Evolutionary conservation across 805 yeast genomes (phyloP), one percentile per base, ranked within the genome.

Genomic region (Metschnikowia gelsemii): DNA sequence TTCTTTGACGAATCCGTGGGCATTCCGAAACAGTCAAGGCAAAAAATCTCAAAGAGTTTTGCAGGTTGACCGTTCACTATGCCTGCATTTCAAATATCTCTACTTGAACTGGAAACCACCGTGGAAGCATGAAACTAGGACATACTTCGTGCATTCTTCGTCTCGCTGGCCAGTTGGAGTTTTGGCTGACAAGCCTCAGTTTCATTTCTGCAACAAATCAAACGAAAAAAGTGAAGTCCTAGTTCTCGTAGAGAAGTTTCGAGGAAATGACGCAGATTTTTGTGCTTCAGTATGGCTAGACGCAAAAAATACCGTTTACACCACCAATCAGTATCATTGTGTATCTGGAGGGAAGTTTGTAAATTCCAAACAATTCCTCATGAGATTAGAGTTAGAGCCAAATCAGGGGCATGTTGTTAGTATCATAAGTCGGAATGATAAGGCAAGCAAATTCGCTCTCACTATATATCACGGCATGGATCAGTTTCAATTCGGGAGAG

Each of bases 61-160:
- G 12, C 32, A 37, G 22, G 38, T 53, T 13, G 47, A 53, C 20
- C 38, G 42, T 17, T 38, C 53, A 6, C 59, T 59, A 18, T 49
- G 63, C 16, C 56, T 55, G 21, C 61, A 57, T 24, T 63, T 69
- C 45, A 59, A 62, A 19, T 85, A 79, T 55, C 45, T 85, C 2
- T 87, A 87, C 56, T 43, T 87, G 28, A 85, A 81, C 56, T 84
- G 95, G 91, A 68, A 78, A 43, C 73, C 79, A 0, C 21, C 35
- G 0, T 61, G 56, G 41, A 48, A 49, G 27, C 54, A 56, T 18
- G 47, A 50, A 1, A 33, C 40, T 3, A 40, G 56, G 7, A 42
- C 51, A 34, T 58, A 55, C 12, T 69, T 61, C 30, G 48, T 66
- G 12, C 38, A 35, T 38, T 35, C 37, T 4, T 37, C 38, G 4